phyloP scores from a whole-genome alignment of 352 stramenopile species.

The Phytophthora brassicae region DNA sequence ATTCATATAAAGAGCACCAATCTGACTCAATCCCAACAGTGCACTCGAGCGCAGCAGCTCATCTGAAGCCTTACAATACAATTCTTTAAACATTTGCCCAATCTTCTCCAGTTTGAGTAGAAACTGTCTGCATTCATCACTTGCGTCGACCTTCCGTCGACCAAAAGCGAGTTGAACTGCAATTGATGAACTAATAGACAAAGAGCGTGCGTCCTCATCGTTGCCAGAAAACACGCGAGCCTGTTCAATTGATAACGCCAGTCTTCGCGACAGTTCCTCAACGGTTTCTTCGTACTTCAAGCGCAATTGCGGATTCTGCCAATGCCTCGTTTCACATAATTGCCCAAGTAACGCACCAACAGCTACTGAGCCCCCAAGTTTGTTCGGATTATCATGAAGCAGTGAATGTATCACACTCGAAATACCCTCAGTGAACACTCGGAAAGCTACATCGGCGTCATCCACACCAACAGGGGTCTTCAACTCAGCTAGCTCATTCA shows the following conservation, averaged over 20 bases:
- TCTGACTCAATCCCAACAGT: constrained; percentile 30
- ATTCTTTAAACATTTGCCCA: constrained; percentile 24
- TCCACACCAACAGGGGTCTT: constrained; percentile 48
- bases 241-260: constrained; percentile 41
- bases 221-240: constrained; percentile 37
- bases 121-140: constrained; percentile 21
- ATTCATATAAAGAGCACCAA: constrained; percentile 32
- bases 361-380: constrained; percentile 27
- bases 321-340: constrained; percentile 42
- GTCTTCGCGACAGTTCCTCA: constrained; percentile 20
- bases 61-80: constrained; percentile 14
- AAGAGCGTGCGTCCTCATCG: constrained; percentile 15
- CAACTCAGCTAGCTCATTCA: constrained; percentile 41
- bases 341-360: constrained; percentile 40
- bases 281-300: constrained; percentile 28
- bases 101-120: constrained; percentile 25
- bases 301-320: constrained; percentile 31
- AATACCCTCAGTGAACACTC: constrained; percentile 43
- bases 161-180: constrained; percentile 43
- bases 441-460: constrained; percentile 36
- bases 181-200: constrained; percentile 26
- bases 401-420: constrained; percentile 17
- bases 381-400: constrained; percentile 14
- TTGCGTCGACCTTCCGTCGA: constrained; percentile 25
- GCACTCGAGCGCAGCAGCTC: constrained; percentile 24